These are phyloP conservation scores for Fusarium sp. DNA, from an alignment of 2,329 filamentous ascomycete species.

Conservation along the genomic window DNA sequence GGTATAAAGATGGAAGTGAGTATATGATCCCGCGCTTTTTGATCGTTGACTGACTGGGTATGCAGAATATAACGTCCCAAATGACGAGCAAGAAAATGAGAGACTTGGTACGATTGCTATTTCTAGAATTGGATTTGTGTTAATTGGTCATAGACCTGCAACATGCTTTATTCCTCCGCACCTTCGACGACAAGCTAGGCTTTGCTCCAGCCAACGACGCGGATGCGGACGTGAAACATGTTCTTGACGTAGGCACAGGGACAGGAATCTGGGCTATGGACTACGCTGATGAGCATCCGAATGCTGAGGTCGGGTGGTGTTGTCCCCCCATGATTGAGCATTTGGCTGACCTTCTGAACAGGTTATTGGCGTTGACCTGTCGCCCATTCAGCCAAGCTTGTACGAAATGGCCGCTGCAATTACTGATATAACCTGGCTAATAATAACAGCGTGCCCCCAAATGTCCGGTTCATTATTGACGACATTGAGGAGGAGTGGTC, in stretches of 20 bases:
- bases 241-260: slow-evolving; percentile 28
- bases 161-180: slow-evolving; percentile 26
- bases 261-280: slow-evolving; percentile 31
- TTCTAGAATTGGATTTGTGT: not conserved
- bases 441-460: slow-evolving; percentile 10
- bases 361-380: slow-evolving; percentile 29
- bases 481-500: slow-evolving; percentile 32
- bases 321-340: not conserved
- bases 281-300: slow-evolving; percentile 29
- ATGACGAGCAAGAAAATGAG: slow-evolving; percentile 32
- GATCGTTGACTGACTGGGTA: not conserved
- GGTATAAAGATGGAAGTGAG: slow-evolving; percentile 34
- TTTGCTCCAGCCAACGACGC: slow-evolving; percentile 7
- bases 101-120: slow-evolving; percentile 7
- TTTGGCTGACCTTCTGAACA: not conserved
- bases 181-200: slow-evolving; percentile 20
- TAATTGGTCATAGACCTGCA: slow-evolving; percentile 13
- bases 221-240: slow-evolving; percentile 6
- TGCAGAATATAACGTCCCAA: slow-evolving; percentile 33
- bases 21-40: fast-evolving
- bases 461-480: slow-evolving; percentile 24
- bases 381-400: slow-evolving; percentile 24
- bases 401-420: not conserved
- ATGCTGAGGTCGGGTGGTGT: slow-evolving; percentile 8
- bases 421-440: not conserved